Evolutionary conservation across 1,284 basidiomycete species (phyloP), one percentile per base, ranked within the genome.

Genomic region (Nidula niveotomentosa): DNA sequence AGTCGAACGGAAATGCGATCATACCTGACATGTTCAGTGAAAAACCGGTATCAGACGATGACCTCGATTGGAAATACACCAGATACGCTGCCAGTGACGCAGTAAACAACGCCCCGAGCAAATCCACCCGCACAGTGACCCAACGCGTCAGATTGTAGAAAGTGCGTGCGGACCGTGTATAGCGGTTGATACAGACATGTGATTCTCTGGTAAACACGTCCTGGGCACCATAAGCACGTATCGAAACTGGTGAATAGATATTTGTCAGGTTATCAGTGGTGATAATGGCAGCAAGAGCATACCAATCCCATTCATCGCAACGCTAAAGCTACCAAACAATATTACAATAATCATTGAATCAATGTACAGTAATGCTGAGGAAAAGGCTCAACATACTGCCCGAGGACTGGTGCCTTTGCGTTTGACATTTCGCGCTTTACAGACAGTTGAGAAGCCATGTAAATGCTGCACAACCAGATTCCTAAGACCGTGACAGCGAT

Each of bases 291-390:
- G 13, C 35, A 64, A 79, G 53, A 30, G 5, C 30, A 30, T 58
- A 88, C 85, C 74, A 36, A 93, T 73, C 33, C 91, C 90, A 12
- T 78, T 69, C 39, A 91, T 79, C 0, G 86, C 81, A 23, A 86
- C 82, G 12, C 86, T 84, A 61, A 93, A 88, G 62, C 71, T 73
- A 54, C 7, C 10, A 43, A 50, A 3, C 3, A 44, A 44, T 34
- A 43, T 23, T n/a, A 33, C 17, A 8, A 10, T 17, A 13, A 41
- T 41, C 13, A 41, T 8, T 34, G 23, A 41, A 46, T 30, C 5
- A 30, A 30, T 30, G 30, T 30, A 34, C 2, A 43, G 23, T 1
- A 47, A 7, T 15, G 5, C 51, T 37, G 8, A 47, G 30, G 44
- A 54, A 36, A 54, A 23, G 8, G 54, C 15, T 46, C 9, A 18